A percentile compares a stretch with the other conserved stretches of the same genome.
Conservation (phyloP, 352 stramenopile species). For the Phytophthora foliorum region DNA sequence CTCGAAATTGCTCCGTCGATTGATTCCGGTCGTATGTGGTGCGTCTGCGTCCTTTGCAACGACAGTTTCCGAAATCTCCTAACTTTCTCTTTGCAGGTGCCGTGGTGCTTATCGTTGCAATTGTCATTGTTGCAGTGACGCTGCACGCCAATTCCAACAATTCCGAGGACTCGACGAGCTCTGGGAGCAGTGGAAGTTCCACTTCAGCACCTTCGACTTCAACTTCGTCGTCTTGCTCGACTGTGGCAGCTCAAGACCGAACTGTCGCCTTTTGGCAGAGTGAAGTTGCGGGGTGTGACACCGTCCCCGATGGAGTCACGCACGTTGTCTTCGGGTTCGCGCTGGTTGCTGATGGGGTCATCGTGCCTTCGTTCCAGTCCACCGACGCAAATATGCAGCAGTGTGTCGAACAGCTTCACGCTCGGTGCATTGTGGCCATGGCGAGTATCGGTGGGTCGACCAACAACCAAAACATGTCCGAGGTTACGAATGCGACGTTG, state of each 20-base stretch:
- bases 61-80: conserved; percentile 4
- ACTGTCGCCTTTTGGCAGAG: conserved; percentile 86
- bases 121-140: conserved; percentile 51
- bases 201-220: conserved; percentile 19
- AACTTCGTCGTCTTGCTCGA: conserved; percentile 27
- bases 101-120: conserved; percentile 47
- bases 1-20: conserved; percentile 26
- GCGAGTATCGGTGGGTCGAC: conserved; percentile 77
- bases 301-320: conserved; percentile 74
- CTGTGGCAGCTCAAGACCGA: conserved; percentile 55
- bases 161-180: conserved; percentile 1
- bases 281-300: conserved; percentile 78
- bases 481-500: conserved; percentile 42
- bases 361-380: conserved; percentile 71
- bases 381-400: conserved; percentile 59
- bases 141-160: conserved; percentile 37
- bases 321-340: conserved; percentile 83
- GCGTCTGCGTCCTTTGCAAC: not conserved
- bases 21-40: conserved; percentile 41
- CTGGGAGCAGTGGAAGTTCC: conserved; percentile 12
- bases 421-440: conserved; percentile 68
- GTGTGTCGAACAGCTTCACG: conserved; percentile 67
- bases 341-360: conserved; percentile 57
- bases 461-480: conserved; percentile 74
- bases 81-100: conserved; percentile 14